Percentiles rank a stretch among this genome's conserved stretches.
Evolutionary conservation across 2,329 filamentous ascomycete genomes (phyloP).

Genomic region (Chrysosporium keratinophilum): DNA sequence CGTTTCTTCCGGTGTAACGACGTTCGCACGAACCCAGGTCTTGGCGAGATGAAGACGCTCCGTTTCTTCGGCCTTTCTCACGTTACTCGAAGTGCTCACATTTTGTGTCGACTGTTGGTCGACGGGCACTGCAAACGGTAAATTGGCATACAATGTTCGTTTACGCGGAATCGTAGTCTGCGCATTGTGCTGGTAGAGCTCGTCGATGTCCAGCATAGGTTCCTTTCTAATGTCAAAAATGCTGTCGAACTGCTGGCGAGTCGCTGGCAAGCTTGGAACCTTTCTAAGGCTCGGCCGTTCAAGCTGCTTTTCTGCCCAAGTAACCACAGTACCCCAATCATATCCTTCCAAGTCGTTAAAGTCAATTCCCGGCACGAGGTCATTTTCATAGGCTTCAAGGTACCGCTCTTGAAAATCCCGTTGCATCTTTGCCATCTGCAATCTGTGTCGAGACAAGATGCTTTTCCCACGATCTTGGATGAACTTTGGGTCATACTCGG

Average conservation of each 20-base stretch:
- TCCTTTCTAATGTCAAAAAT: slow-evolving; percentile 35
- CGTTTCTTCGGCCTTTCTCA: slow-evolving; percentile 15
- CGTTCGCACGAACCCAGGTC: slow-evolving; percentile 41
- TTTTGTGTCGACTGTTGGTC: not conserved
- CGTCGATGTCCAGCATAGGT: slow-evolving; percentile 24
- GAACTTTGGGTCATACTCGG: slow-evolving; percentile 29
- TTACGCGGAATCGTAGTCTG: slow-evolving; percentile 27
- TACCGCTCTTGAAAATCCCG: slow-evolving; percentile 39
- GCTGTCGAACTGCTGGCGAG: slow-evolving; percentile 32
- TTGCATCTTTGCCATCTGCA: slow-evolving; percentile 37
- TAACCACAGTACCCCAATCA: slow-evolving; percentile 38
- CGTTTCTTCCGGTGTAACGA: slow-evolving; percentile 34
- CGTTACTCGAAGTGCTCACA: slow-evolving; percentile 12
- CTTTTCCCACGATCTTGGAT: slow-evolving; percentile 32
- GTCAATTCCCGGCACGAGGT: slow-evolving; percentile 36
- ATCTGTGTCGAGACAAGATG: slow-evolving; percentile 29
- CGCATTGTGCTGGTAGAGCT: slow-evolving; percentile 27
- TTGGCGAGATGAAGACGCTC: slow-evolving; percentile 31
- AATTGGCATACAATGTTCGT: slow-evolving; percentile 26
- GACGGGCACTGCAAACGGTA: slow-evolving; percentile 29
- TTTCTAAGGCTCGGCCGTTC: slow-evolving; percentile 29
- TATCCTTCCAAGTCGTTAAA: slow-evolving; percentile 36
- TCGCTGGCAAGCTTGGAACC: slow-evolving; percentile 36
- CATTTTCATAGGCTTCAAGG: slow-evolving; percentile 36
- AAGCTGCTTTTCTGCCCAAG: slow-evolving; percentile 38